phyloP scores from a whole-genome alignment of 2,329 filamentous ascomycete genomes.

The Penicillium sclerotigenum region DNA sequence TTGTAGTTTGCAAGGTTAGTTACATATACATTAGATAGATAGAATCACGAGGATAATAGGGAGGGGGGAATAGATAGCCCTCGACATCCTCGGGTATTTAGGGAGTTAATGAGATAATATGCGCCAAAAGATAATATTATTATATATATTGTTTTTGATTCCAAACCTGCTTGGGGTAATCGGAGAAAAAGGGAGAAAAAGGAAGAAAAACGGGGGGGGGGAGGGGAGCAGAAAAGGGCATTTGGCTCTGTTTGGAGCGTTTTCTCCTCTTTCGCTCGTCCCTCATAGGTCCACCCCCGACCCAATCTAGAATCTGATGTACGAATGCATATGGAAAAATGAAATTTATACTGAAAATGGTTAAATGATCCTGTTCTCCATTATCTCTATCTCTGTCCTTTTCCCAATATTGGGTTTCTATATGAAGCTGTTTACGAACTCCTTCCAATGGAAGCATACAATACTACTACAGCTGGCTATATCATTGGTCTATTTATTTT shows the following conservation, averaged over 20 bases:
- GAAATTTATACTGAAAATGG: conserved; percentile 9
- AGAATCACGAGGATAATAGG: too few relatives aligned
- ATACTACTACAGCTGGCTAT: background rate
- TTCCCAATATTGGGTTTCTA: background rate
- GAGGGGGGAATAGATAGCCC: too few relatives aligned
- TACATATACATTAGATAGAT: too few relatives aligned
- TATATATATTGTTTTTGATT: too few relatives aligned
- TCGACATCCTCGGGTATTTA: too few relatives aligned
- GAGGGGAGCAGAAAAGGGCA: too few relatives aligned
- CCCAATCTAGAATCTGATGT: background rate
- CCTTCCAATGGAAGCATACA: too few relatives aligned
- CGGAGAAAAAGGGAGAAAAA: background rate
- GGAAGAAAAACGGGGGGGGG: too few relatives aligned
- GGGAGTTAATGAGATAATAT: background rate
- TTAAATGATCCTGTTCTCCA: conserved; percentile 10
- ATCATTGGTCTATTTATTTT: background rate
- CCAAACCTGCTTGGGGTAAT: background rate
- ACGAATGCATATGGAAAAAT: background rate
- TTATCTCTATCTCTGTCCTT: background rate
- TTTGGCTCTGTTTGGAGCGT: background rate
- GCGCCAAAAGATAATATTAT: too few relatives aligned
- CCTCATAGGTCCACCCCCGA: background rate
- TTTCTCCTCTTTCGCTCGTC: background rate
- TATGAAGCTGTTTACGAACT: too few relatives aligned
- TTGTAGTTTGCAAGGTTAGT: too few relatives aligned